Conservation (phyloP, 352 stramenopile species). For the Globisporangium nunn region DNA sequence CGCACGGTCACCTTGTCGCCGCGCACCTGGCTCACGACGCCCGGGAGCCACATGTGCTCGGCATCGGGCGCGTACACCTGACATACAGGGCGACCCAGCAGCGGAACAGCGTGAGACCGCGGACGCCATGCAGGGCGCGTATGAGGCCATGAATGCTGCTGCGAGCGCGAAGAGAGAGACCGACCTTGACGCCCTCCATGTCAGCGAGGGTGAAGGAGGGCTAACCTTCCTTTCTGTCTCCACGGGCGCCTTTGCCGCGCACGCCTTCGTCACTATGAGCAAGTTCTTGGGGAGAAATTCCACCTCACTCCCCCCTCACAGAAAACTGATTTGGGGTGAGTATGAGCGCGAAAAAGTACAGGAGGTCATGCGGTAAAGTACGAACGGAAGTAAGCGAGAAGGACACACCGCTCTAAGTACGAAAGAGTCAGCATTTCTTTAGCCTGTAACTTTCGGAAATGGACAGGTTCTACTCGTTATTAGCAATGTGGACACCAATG, state of each 20-base stretch:
- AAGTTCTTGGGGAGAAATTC: neutral
- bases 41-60: conserved; percentile 77
- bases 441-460: too few species aligned
- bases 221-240: too few species aligned
- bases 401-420: too few species aligned
- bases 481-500: too few species aligned
- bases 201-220: neutral
- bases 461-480: too few species aligned
- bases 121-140: too few species aligned
- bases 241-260: too few species aligned
- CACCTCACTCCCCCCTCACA: neutral
- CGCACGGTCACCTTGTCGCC: conserved; percentile 55
- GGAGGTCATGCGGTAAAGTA: neutral
- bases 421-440: too few species aligned
- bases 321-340: neutral
- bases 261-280: too few species aligned
- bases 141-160: neutral
- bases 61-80: conserved; percentile 74
- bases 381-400: neutral
- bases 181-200: conserved; percentile 52
- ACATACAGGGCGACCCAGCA: neutral
- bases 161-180: neutral
- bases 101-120: neutral
- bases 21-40: conserved; percentile 49
- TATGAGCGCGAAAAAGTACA: neutral